phyloP scores from a whole-genome alignment of 2,329 filamentous ascomycete species.

The Colletotrichum scovillei region DNA sequence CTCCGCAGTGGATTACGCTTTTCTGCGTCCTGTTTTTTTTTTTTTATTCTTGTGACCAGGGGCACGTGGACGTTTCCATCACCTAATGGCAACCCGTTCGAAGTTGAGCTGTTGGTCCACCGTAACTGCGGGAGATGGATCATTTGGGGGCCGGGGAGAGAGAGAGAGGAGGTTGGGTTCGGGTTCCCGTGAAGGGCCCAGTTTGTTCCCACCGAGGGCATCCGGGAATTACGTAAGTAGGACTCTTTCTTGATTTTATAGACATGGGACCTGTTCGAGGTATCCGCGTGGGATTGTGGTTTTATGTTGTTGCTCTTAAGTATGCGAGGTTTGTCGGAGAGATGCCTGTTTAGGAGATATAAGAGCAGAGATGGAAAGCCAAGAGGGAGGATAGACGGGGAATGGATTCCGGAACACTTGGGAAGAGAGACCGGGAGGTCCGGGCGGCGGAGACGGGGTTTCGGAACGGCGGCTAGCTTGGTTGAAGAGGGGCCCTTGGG shows the following conservation, averaged over 20 bases:
- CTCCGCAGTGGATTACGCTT: background rate
- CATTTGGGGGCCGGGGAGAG: background rate
- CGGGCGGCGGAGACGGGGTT: background rate
- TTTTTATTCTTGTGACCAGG: background rate
- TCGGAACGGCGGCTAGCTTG: background rate
- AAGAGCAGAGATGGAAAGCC: background rate
- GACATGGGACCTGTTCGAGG: background rate
- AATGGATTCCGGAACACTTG: background rate
- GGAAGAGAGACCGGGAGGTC: background rate
- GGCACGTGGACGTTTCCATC: background rate
- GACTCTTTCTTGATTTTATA: background rate
- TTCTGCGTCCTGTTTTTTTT: background rate
- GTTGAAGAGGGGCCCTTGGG: background rate
- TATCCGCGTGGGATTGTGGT: background rate
- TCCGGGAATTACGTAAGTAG: constrained; percentile 31
- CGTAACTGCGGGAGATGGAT: background rate
- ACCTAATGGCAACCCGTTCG: background rate
- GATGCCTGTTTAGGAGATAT: background rate
- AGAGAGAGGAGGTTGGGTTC: background rate
- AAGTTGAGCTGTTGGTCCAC: background rate
- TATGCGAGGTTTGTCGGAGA: background rate
- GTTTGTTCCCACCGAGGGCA: constrained; percentile 3
- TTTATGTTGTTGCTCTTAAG: background rate
- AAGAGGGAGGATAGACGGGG: background rate
- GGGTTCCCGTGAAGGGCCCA: background rate